Evolutionary conservation across 23 red algal species (phyloP).

Genomic region (Cyanidiococcus yangmingshanensis): DNA sequence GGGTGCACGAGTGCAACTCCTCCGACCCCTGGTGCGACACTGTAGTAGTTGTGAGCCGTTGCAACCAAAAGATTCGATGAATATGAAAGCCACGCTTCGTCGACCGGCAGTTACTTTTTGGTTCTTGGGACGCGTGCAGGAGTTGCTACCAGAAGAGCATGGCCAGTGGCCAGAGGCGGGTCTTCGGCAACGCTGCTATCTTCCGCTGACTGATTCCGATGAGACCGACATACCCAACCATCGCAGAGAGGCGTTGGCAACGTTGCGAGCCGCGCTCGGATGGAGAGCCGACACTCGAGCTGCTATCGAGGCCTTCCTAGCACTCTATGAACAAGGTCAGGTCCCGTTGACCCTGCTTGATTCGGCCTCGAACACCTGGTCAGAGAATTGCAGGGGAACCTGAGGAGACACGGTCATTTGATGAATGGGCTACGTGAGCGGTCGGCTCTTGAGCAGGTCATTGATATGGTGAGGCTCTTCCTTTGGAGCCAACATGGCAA

Average conservation of each 20-base stretch:
- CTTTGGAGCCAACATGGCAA: neutral
- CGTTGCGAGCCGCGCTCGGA: neutral
- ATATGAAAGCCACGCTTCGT: neutral
- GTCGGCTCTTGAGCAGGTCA: neutral
- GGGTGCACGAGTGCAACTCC: neutral
- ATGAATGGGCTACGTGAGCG: neutral
- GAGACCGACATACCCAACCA: neutral
- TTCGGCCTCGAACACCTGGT: neutral
- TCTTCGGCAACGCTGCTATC: neutral
- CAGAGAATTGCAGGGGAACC: neutral
- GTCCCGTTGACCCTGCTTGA: too few relatives aligned
- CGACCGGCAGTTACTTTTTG: conserved; percentile 2
- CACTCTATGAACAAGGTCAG: neutral
- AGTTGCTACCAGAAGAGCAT: neutral
- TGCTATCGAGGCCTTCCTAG: neutral
- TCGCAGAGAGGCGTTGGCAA: neutral
- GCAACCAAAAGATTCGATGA: neutral
- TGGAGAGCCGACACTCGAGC: conserved; percentile 1
- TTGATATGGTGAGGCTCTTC: neutral
- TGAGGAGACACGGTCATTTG: neutral
- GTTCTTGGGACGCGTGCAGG: neutral
- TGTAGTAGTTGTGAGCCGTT: neutral
- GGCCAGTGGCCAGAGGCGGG: conserved; percentile 8
- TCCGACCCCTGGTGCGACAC: conserved; percentile 12
- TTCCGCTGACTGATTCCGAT: neutral